Evolutionary conservation across 306 rosid genomes (phyloP).

Genomic region (Castanopsis chinensis): DNA sequence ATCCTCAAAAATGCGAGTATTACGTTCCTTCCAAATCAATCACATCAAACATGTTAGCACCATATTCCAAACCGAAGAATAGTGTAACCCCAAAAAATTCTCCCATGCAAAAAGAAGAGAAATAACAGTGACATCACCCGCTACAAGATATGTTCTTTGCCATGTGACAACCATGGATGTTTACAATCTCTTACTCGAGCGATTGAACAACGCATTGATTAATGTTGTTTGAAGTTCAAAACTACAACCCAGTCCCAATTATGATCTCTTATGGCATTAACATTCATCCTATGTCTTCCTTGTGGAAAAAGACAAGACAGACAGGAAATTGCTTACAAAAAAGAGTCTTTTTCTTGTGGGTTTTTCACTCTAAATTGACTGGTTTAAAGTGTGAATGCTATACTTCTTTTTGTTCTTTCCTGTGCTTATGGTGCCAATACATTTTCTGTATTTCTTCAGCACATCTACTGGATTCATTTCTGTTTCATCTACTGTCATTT

Average conservation of each 20-base stretch:
- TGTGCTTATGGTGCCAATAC: not conserved
- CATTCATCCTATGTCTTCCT: not conserved
- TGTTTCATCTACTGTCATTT: constrained; percentile 5
- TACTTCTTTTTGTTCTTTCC: constrained; percentile 21
- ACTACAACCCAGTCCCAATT: not conserved
- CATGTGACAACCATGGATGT: too few species aligned
- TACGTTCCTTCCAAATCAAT: too few species aligned
- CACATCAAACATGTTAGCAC: too few species aligned
- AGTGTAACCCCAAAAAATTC: too few species aligned
- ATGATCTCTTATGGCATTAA: not conserved
- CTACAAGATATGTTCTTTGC: too few species aligned
- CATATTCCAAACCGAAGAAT: too few species aligned
- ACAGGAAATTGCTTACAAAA: too few species aligned
- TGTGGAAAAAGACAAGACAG: not conserved
- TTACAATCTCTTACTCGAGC: not conserved
- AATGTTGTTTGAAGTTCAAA: not conserved
- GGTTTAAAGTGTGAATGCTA: constrained; percentile 24
- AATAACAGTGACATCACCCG: too few species aligned
- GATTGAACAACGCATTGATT: not conserved
- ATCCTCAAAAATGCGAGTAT: too few species aligned
- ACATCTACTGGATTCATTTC: constrained; percentile 14
- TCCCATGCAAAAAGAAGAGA: too few species aligned
- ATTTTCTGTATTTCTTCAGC: constrained; percentile 10
- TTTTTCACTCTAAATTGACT: constrained; percentile 4
- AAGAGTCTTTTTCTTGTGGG: not conserved